phyloP scores from a whole-genome alignment of 2,329 filamentous ascomycete species.

The Exophiala alcalophila region DNA sequence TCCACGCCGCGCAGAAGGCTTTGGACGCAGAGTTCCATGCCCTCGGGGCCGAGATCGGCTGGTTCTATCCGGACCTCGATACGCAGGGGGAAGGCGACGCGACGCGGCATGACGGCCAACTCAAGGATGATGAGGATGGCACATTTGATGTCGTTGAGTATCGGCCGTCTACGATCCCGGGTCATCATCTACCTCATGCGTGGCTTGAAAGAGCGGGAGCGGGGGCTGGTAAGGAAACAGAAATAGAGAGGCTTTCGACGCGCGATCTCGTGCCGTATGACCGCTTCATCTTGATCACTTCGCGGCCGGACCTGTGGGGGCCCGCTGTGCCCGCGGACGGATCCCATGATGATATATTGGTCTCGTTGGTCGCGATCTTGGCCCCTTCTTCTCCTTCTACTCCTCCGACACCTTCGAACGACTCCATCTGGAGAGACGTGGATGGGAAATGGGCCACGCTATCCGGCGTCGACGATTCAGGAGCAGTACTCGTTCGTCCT shows the following conservation, averaged over 20 bases:
- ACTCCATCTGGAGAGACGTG: constrained; percentile 21
- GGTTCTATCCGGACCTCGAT: constrained; percentile 36
- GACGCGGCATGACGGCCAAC: constrained; percentile 30
- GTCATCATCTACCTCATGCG: constrained; percentile 36
- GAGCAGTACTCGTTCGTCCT: constrained; percentile 35
- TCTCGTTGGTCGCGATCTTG: constrained; percentile 6
- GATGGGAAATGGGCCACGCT: constrained; percentile 25
- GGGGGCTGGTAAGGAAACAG: too few relatives aligned
- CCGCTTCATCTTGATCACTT: constrained; percentile 27
- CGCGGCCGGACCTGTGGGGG: constrained; percentile 7
- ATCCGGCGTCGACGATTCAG: constrained; percentile 22
- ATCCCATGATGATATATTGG: neutral
- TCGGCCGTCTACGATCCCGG: constrained; percentile 32
- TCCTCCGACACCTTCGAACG: too few relatives aligned
- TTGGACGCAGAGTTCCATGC: constrained; percentile 38
- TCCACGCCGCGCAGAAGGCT: constrained; percentile 30
- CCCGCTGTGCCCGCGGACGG: neutral
- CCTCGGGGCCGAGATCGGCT: constrained; percentile 36
- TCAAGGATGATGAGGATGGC: constrained; percentile 26
- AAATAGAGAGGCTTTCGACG: constrained; percentile 26
- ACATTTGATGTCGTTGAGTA: constrained; percentile 27
- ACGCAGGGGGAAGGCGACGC: constrained; percentile 25
- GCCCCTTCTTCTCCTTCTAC: too few relatives aligned
- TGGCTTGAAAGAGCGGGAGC: constrained; percentile 30
- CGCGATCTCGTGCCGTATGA: constrained; percentile 29